Evolutionary conservation across 257 asterid species (phyloP).

Genomic region (Plectranthus barbatus): DNA sequence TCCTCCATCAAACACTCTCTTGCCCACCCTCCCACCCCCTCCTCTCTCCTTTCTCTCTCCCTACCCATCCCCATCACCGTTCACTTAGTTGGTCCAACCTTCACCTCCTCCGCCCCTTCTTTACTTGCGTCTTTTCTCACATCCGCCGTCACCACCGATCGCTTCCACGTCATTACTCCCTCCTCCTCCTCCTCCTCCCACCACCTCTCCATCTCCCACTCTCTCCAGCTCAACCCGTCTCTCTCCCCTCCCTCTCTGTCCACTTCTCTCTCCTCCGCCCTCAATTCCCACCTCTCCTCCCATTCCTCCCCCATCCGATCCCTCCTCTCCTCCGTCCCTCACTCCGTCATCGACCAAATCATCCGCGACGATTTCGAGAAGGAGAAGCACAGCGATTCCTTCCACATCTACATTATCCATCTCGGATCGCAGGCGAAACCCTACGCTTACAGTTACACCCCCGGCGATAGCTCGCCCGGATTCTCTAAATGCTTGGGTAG

Average conservation of each 20-base stretch:
- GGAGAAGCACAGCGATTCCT: slow-evolving; percentile 46
- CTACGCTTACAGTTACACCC: slow-evolving; percentile 64
- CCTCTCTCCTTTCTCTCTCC: slow-evolving; percentile 33
- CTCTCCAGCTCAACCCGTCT: slow-evolving; percentile 56
- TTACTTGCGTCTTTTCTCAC: slow-evolving; percentile 24
- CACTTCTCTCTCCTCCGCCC: slow-evolving; percentile 33
- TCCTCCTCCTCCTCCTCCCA: slow-evolving; percentile 42
- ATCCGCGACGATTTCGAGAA: slow-evolving; percentile 51
- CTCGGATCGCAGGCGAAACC: slow-evolving; percentile 48
- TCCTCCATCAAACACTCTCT: slow-evolving; percentile 50
- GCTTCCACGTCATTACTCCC: slow-evolving; percentile 85
- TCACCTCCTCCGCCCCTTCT: slow-evolving; percentile 8
- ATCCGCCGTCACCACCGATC: slow-evolving; percentile 72
- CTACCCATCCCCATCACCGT: slow-evolving; percentile 11
- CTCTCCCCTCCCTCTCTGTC: slow-evolving; percentile 3
- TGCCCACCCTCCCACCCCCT: slow-evolving; percentile 36
- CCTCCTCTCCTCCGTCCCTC: slow-evolving; percentile 45
- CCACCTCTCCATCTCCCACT: slow-evolving; percentile 66
- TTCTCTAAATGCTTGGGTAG: slow-evolving; percentile 74
- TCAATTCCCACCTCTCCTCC: slow-evolving; percentile 38
- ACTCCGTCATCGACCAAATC: slow-evolving; percentile 45
- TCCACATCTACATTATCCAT: slow-evolving; percentile 63
- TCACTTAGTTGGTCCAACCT: slow-evolving; percentile 3
- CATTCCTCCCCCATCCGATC: slow-evolving; percentile 52
- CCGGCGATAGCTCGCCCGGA: slow-evolving; percentile 74